phyloP scores from a whole-genome alignment of 371 early-diverging fungal species.

The Smittium culicis region DNA sequence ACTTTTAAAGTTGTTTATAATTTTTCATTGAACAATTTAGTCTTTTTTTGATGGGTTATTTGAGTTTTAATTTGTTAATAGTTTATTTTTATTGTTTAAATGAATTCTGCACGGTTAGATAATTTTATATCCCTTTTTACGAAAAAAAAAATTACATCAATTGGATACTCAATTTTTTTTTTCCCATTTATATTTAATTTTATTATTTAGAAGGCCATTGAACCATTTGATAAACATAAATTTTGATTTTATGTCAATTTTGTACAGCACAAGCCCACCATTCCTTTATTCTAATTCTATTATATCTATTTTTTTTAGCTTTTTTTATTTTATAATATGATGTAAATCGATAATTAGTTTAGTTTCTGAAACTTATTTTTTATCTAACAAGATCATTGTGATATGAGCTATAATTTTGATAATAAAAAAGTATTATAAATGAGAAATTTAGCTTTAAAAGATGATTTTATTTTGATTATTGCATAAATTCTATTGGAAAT shows the following conservation, averaged over 20 bases:
- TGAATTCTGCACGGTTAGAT: neutral
- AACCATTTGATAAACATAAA: neutral
- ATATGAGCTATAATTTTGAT: too few species aligned
- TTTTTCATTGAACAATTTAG: neutral
- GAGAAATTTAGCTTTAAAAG: too few species aligned
- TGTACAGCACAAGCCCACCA: neutral
- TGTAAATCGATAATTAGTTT: too few species aligned
- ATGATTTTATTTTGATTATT: too few species aligned
- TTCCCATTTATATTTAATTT: neutral
- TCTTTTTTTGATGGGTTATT: neutral
- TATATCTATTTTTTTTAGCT: neutral
- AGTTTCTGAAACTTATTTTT: too few species aligned
- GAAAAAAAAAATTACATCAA: neutral
- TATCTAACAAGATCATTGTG: too few species aligned
- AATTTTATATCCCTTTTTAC: neutral
- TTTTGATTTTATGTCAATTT: neutral
- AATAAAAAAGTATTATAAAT: too few species aligned
- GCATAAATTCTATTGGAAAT: too few species aligned
- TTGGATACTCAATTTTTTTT: neutral
- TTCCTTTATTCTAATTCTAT: neutral
- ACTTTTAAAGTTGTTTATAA: neutral
- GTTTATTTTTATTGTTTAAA: neutral
- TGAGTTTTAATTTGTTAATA: neutral
- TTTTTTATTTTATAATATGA: too few species aligned
- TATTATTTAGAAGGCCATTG: neutral